phyloP scores from a whole-genome alignment of 768 basidiomycete genomes.

The Sistotremastrum niveocremeum region DNA sequence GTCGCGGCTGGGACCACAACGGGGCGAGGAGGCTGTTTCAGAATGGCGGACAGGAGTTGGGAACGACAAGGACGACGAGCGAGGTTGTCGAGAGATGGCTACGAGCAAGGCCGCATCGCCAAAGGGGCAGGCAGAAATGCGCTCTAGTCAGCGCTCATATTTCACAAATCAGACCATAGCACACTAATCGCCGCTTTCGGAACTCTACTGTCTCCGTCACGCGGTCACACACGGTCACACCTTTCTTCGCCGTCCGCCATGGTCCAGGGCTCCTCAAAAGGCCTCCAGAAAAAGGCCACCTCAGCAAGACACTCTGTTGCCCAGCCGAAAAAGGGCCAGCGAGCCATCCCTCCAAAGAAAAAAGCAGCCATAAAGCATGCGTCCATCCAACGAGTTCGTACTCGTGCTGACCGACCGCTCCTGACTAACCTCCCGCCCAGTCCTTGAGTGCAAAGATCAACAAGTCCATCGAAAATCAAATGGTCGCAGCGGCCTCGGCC shows the following conservation, averaged over 20 bases:
- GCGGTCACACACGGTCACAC: no score
- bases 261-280: constrained; percentile 83
- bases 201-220: no score
- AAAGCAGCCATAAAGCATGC: constrained; percentile 56
- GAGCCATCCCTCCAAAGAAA: constrained; percentile 75
- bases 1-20: no score
- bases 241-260: constrained; percentile 21
- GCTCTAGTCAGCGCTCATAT: no score
- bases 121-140: no score
- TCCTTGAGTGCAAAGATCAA: constrained; percentile 83
- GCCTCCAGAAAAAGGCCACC: constrained; percentile 44
- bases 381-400: constrained; percentile 57
- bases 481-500: constrained; percentile 76
- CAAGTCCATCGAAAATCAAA: constrained; percentile 81
- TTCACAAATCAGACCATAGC: no score
- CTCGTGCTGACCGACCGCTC: background rate
- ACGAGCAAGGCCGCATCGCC: no score
- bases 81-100: no score
- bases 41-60: no score
- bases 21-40: no score
- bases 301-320: constrained; percentile 48
- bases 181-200: no score
- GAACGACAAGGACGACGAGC: no score
- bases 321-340: constrained; percentile 66
- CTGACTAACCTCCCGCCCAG: constrained; percentile 25